phyloP scores from a whole-genome alignment of 1,284 basidiomycete species.

The Caloboletus inedulis region DNA sequence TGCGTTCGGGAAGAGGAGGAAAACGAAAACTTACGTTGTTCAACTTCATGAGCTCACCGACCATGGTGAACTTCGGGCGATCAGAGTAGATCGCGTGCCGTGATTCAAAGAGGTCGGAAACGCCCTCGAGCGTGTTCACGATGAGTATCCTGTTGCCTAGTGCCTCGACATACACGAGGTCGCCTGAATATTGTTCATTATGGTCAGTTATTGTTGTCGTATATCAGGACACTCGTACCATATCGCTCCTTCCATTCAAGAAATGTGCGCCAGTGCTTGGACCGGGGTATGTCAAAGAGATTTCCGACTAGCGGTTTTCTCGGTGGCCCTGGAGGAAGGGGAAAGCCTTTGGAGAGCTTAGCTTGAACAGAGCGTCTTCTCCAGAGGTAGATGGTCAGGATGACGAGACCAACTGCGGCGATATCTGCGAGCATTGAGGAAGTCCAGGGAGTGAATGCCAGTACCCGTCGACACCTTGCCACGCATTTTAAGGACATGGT shows the following conservation, averaged over 20 bases:
- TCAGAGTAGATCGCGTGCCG: slow-evolving; percentile 35
- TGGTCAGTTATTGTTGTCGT: background rate
- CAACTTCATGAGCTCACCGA: slow-evolving; percentile 37
- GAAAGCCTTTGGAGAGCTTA: slow-evolving; percentile 10
- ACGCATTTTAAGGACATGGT: background rate
- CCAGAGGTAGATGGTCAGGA: slow-evolving; percentile 9
- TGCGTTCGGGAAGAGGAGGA: background rate
- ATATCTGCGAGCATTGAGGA: background rate
- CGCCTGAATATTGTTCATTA: slow-evolving; percentile 15
- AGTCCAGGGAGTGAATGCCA: too few species aligned
- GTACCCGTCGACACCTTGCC: background rate
- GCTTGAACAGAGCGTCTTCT: background rate
- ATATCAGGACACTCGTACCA: background rate
- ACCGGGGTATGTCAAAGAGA: slow-evolving; percentile 10
- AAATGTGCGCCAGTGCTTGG: slow-evolving; percentile 10
- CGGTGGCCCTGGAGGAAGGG: slow-evolving; percentile 11
- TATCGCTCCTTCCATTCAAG: slow-evolving; percentile 14
- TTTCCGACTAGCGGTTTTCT: slow-evolving; percentile 8
- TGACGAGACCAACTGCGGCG: background rate
- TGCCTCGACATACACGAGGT: slow-evolving; percentile 27
- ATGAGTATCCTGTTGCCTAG: slow-evolving; percentile 32
- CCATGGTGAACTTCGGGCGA: slow-evolving; percentile 35
- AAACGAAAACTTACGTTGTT: slow-evolving; percentile 20
- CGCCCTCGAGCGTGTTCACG: slow-evolving; percentile 33
- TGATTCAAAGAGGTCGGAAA: slow-evolving; percentile 36